Conservation (phyloP, 306 rosid species). For the Quercus bicolor region DNA sequence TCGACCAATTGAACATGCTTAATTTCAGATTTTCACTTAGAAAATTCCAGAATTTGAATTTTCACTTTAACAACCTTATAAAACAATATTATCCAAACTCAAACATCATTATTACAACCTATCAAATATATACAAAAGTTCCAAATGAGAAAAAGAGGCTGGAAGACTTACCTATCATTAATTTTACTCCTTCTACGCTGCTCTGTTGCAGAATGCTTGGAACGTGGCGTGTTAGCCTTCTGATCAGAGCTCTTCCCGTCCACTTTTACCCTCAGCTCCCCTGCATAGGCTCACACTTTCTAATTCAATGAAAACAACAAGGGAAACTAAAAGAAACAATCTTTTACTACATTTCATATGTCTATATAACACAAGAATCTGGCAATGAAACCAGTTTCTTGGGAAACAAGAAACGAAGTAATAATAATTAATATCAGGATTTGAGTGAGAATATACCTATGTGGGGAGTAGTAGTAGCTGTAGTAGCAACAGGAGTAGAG, state of each 20-base stretch:
- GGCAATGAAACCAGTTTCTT: background rate
- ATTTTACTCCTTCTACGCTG: conserved; percentile 98
- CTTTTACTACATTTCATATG: too few species aligned
- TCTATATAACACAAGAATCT: background rate
- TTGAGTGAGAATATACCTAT: conserved; percentile 36
- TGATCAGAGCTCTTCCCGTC: conserved; percentile 68
- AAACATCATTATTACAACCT: too few species aligned
- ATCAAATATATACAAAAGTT: too few species aligned
- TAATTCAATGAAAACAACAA: background rate
- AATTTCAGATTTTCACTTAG: too few species aligned
- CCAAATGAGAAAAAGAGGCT: background rate
- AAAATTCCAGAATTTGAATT: too few species aligned
- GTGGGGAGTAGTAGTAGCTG: conserved; percentile 13
- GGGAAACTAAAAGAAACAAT: background rate
- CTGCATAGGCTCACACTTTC: conserved; percentile 19
- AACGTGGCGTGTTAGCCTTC: conserved; percentile 90
- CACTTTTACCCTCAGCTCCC: conserved; percentile 60
- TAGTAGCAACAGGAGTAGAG: conserved; percentile 19
- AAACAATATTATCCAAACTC: too few species aligned
- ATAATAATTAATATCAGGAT: background rate
- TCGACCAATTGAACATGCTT: too few species aligned
- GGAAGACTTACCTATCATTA: conserved; percentile 75
- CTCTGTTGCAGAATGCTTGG: conserved; percentile 98
- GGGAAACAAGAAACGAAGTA: background rate
- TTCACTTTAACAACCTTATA: too few species aligned